Evolutionary conservation across 1,139 yeast genomes (phyloP), one percentile per base, ranked within the genome.

Genomic region (Saccharomyces hybrid): DNA sequence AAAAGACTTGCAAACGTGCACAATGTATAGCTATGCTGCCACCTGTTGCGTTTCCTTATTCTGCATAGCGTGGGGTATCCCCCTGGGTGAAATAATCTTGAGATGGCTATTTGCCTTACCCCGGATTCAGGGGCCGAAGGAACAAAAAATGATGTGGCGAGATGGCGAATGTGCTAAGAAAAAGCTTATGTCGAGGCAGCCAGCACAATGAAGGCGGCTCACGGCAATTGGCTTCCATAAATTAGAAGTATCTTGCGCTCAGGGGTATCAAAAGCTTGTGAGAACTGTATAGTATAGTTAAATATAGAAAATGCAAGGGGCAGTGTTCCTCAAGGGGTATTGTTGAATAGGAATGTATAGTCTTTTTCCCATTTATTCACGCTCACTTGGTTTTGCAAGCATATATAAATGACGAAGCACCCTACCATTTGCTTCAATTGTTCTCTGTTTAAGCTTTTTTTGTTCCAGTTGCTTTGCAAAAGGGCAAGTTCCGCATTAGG

Each of bases 111-210:
- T 38, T 38, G 11, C 11, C 11, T 38, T 38, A 38, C 44, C 44
- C 44, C 44, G 11, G 44, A 38, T 38, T 38, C 44, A 38, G 44
- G 44, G 44, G 44, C 44, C 44, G 44, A 38, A 34, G 44, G 44
- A 38, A 38, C 26, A 13, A 7, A 38, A 38, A 23, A 7, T 13
- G 13, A 5, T 38, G 44, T 38, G 44, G 44, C 44, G 44, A 38
- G 44, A 38, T 38, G 11, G 44, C 44, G 7, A 6, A 38, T 38
- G 44, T 20, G 25, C 44, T 38, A 20, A 16, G 20, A 38, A 16
- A 16, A 20, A 9, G 11, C n/a, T 20, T 20, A 20, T 8, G 20
- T 38, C 44, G 44, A 38, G 44, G 44, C 44, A 38, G 3, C 44
- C 44, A 38, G 25, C 44, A 16, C n/a, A 38, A 38, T 38, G 44